These are phyloP conservation scores for Calonectria honghensis DNA, from an alignment of 2,329 filamentous ascomycete species.

Conservation along the genomic window DNA sequence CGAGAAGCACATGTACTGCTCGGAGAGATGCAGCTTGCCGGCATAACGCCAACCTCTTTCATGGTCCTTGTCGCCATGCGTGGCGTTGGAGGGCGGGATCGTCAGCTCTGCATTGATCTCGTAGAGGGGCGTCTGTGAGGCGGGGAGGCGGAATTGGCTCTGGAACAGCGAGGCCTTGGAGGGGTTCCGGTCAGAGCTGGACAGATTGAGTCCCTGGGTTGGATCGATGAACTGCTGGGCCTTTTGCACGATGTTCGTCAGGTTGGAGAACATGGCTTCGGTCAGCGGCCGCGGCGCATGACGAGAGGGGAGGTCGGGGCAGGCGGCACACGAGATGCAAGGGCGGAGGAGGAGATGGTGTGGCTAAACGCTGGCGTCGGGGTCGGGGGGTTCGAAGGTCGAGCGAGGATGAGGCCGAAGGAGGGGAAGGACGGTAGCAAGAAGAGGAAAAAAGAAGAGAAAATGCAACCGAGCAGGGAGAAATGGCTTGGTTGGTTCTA, in stretches of 20 bases:
- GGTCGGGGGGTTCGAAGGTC: not conserved
- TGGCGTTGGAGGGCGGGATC: conserved; percentile 83
- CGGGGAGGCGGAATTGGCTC: conserved; percentile 95
- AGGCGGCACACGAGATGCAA: conserved; percentile 42
- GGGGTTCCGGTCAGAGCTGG: conserved; percentile 85
- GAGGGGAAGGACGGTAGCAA: conserved; percentile 3
- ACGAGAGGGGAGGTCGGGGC: conserved; percentile 52
- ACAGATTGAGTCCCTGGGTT: conserved; percentile 83
- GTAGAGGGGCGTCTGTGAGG: conserved; percentile 93
- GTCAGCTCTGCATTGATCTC: conserved; percentile 98
- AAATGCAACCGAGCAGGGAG: not conserved
- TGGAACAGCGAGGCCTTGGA: conserved; percentile 96
- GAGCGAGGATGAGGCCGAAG: not conserved
- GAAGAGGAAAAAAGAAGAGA: conserved; percentile 7
- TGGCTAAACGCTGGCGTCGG: not conserved
- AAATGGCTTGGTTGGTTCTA: not conserved
- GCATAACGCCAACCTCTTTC: conserved; percentile 90
- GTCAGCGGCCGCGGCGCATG: conserved; percentile 64
- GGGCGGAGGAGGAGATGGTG: conserved; percentile 33
- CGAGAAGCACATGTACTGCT: conserved; percentile 97
- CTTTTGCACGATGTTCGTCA: conserved; percentile 92
- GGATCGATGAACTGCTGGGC: conserved; percentile 96
- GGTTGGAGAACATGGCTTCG: conserved; percentile 75
- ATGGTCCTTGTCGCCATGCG: conserved; percentile 81
- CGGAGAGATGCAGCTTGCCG: conserved; percentile 94